phyloP scores from a whole-genome alignment of 1,284 basidiomycete species.

The Microbotryum violaceum region DNA sequence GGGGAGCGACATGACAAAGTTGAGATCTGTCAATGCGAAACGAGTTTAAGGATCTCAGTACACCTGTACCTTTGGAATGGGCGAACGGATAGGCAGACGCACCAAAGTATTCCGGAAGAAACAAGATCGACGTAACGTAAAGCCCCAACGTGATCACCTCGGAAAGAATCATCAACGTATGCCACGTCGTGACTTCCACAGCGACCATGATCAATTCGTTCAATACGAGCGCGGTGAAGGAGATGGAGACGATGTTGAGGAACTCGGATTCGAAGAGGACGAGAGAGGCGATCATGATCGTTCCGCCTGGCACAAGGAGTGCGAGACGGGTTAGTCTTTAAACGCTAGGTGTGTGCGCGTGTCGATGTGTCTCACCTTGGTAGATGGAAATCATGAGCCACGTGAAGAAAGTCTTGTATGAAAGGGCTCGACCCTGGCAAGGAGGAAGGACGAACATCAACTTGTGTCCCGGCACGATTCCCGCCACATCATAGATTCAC shows the following conservation, averaged over 20 bases:
- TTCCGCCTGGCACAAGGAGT: slow-evolving; percentile 57
- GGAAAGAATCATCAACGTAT: slow-evolving; percentile 89
- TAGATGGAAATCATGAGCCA: slow-evolving; percentile 98
- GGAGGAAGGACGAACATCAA: background rate
- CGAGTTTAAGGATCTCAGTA: background rate
- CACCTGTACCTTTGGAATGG: background rate
- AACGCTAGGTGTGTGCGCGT: background rate
- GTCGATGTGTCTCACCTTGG: slow-evolving; percentile 58
- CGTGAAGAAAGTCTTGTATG: slow-evolving; percentile 95
- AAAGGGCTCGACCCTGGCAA: slow-evolving; percentile 72
- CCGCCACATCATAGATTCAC: slow-evolving; percentile 43
- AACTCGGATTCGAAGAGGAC: slow-evolving; percentile 96
- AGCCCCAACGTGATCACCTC: slow-evolving; percentile 82
- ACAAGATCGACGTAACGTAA: slow-evolving; percentile 85
- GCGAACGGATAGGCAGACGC: slow-evolving; percentile 38
- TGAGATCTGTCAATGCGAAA: slow-evolving; percentile 56
- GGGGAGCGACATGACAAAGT: slow-evolving; percentile 76
- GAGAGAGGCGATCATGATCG: slow-evolving; percentile 97
- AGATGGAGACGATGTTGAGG: slow-evolving; percentile 94
- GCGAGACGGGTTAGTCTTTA: background rate
- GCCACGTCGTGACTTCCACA: slow-evolving; percentile 51
- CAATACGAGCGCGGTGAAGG: slow-evolving; percentile 89
- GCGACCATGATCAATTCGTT: slow-evolving; percentile 97
- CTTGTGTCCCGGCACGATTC: no score
- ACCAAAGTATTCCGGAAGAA: slow-evolving; percentile 97